Conservation (phyloP, 2,329 filamentous ascomycete genomes). For the Diaporthe eres region DNA sequence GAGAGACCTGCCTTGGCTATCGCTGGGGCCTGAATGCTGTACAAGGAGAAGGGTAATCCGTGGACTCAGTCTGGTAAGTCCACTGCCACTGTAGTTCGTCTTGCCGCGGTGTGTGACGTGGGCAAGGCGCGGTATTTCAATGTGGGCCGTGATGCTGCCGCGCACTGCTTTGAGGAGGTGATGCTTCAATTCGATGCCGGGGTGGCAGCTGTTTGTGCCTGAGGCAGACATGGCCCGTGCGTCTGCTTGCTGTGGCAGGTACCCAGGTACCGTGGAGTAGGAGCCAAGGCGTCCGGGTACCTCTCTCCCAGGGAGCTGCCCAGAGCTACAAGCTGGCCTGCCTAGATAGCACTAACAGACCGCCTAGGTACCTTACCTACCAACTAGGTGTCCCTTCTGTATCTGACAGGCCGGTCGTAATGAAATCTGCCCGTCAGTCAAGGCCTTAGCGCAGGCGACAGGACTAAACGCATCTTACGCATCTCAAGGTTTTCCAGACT, state of each 20-base stretch:
- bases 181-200: conserved; percentile 18
- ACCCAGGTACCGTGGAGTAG: not conserved
- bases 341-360: too few species aligned
- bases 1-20: conserved; percentile 52
- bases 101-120: not conserved
- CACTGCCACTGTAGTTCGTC: conserved; percentile 30
- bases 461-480: conserved; percentile 42
- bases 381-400: not conserved
- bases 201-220: conserved; percentile 22
- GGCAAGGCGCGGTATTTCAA: conserved; percentile 33
- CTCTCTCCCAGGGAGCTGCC: not conserved
- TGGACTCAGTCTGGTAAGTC: conserved; percentile 34
- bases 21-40: conserved; percentile 52
- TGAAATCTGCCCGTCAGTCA: conserved; percentile 21
- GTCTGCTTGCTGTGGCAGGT: not conserved
- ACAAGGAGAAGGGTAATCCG: conserved; percentile 47
- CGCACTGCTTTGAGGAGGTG: not conserved
- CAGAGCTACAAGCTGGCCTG: not conserved
- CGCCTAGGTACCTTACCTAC: too few species aligned
- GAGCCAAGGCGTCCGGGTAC: not conserved
- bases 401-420: not conserved
- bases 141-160: not conserved
- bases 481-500: conserved; percentile 62
- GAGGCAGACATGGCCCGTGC: conserved; percentile 35
- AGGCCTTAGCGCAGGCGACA: conserved; percentile 45